Evolutionary conservation across 371 early-diverging fungal species (phyloP), one percentile per base, ranked within the genome.

Genomic region (Neoconidiobolus thromboides): DNA sequence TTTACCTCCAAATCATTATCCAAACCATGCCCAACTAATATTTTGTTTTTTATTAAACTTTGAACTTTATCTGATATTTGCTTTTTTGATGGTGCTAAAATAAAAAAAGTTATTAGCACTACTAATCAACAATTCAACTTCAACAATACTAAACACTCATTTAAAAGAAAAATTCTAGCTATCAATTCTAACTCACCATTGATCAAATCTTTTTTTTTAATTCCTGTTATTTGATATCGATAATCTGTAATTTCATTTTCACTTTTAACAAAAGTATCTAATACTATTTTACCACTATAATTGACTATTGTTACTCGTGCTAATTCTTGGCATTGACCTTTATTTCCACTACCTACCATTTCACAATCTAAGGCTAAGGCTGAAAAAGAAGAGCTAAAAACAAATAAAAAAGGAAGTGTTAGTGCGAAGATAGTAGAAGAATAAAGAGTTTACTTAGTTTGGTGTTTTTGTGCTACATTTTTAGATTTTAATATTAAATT

Each of bases 291-390:
- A 12, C 97, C 96, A 62, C 91, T 78, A 69, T 74, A 96, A 72
- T 97, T 96, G 62, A 96, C 95, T 5, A 97, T 67, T 51, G 82
- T 80, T 14, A 96, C 91, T 38, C 97, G 80, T 0, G 95, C 98
- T 55, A 97, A 68, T 10, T 80, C 86, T 2, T 92, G 89, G 41
- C 80, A 69, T 7, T 47, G 61, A 1, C 93, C 98, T 40, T 79
- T 81, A 10, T 77, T 75, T 1, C 95, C 96, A n/a, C 87, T 87
- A 41, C 96, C 96, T 51, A 97, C 96, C 96, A 95, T 96, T 69
- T 96, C 97, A 71, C 98, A 97, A 80, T 97, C 98, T 37, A 97
- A 86, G 5, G 90, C 96, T 1, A 97, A 26, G 26, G 26, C 26
- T 26, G 26, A 26, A 26, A 26, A 26, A 26, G 26, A 26, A 26